Conservation (phyloP, 139 green algal species). For the Micromonas commoda region DNA sequence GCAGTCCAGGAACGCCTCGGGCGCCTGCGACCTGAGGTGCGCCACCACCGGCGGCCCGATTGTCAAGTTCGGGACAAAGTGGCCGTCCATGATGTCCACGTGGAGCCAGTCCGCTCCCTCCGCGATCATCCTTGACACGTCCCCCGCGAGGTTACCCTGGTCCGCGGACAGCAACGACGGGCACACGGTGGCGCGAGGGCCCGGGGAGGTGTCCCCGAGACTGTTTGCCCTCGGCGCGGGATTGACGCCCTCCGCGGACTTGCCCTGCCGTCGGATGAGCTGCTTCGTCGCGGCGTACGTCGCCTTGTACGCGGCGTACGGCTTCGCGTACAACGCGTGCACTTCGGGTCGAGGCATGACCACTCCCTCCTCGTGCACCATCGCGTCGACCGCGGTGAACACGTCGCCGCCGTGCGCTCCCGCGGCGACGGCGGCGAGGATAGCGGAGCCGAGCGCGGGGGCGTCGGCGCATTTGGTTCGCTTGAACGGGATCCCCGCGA, state of each 20-base stretch:
- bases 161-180: conserved; percentile 77
- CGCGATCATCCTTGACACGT: conserved; percentile 60
- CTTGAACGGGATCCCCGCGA: conserved; percentile 53
- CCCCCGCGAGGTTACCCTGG: conserved; percentile 66
- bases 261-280: background rate
- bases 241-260: background rate
- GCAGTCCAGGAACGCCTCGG: conserved; percentile 77
- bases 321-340: background rate
- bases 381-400: background rate
- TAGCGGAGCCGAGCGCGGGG: conserved; percentile 60
- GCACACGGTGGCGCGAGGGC: no score
- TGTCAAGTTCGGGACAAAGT: conserved; percentile 93
- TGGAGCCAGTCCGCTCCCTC: conserved; percentile 72
- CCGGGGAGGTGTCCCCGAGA: conserved; percentile 51
- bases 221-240: background rate
- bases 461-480: conserved; percentile 61
- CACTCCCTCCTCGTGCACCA: background rate
- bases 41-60: conserved; percentile 68
- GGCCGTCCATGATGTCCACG: conserved; percentile 72
- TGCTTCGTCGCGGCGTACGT: background rate
- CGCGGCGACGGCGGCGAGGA: conserved; percentile 51
- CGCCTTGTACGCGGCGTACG: background rate
- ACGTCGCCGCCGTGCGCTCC: background rate
- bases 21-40: background rate
- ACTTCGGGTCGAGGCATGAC: background rate